A percentile compares a stretch with the other conserved stretches of the same genome.
phyloP scores from a whole-genome alignment of 352 stramenopile genomes.

The Aphanomyces stellatus region DNA sequence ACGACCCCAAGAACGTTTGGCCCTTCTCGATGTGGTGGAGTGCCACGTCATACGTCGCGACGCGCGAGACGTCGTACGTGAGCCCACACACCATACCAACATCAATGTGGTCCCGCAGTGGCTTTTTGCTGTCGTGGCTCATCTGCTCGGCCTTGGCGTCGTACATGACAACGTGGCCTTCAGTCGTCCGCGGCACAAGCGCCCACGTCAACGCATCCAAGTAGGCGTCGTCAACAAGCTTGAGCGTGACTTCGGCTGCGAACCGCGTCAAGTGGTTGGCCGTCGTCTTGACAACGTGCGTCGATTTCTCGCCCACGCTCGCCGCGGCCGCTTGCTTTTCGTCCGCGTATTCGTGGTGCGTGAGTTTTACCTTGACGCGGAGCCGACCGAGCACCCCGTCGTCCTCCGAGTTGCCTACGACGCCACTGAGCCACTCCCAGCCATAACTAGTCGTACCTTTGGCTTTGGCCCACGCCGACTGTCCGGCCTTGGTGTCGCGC shows the following conservation, averaged over 20 bases:
- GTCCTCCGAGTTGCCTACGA: constrained; percentile 23
- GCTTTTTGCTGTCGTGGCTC: constrained; percentile 6
- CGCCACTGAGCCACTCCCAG: background rate
- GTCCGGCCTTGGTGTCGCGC: constrained; percentile 28
- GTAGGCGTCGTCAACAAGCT: background rate
- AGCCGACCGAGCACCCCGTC: constrained; percentile 51
- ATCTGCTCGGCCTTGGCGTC: background rate
- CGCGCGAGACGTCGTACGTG: constrained; percentile 47
- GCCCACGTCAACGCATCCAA: background rate
- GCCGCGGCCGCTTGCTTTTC: background rate
- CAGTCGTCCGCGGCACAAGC: background rate
- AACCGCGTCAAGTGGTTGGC: background rate
- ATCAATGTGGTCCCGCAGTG: background rate
- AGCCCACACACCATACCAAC: constrained; percentile 28
- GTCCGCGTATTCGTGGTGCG: constrained; percentile 40
- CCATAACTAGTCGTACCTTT: background rate
- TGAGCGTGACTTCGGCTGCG: background rate
- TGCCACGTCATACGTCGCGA: constrained; percentile 48
- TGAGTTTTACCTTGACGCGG: constrained; percentile 40
- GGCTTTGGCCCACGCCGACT: constrained; percentile 26
- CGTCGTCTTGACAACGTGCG: background rate
- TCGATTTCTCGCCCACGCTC: background rate
- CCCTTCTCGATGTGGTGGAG: constrained; percentile 20
- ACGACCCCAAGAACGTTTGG: background rate
- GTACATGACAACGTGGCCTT: constrained; percentile 12